Evolutionary conservation across 2,329 filamentous ascomycete genomes (phyloP), one percentile per base, ranked within the genome.

Genomic region (Aspergillus novoparasiticus): DNA sequence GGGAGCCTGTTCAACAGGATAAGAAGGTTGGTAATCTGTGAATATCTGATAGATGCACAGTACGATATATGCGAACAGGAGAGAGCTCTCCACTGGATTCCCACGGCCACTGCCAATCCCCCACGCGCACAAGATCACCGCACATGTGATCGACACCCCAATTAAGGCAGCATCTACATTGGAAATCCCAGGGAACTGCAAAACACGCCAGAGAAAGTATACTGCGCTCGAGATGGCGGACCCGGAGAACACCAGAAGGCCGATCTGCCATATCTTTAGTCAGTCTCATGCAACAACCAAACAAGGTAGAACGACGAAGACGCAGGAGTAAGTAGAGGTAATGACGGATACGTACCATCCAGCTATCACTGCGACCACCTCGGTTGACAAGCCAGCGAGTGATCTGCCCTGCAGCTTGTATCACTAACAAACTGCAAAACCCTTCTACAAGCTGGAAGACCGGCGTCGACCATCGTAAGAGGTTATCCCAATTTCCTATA

Each of bases 11-110:
- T 85, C 82, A 32, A 85, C 82, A n/a, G 86, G 88, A 21, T 86
- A 79, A 5, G 91, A 94, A 3, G 95, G 93, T 69, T 94, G 88
- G 80, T 98, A 98, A 80, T 99, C 95, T 72, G 95, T 99, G 79
- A 98, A 98, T 78, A 98, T 98, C 79, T 99, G 95, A 81, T 98
- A 99, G 74, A 98, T 91, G 82, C 94, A 98, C 66, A 99, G 89
- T n/a, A 97, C 95, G 65, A 97, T 88, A 79, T 99, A 99, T 73
- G 95, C 94, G 75, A 99, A 98, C 63, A 99, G 86, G 12, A 99
- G 83, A 26, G 94, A 97, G 69, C 93, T 96, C 80, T 99, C 94
- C 60, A 98, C 91, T 2, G 94, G 93, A 73, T 97, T 99, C 65
- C 95, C 95, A 71, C 94, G 89, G 1, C 94, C 94, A 72, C 92